phyloP scores from a whole-genome alignment of 306 rosid species.

The Malus sieversii region DNA sequence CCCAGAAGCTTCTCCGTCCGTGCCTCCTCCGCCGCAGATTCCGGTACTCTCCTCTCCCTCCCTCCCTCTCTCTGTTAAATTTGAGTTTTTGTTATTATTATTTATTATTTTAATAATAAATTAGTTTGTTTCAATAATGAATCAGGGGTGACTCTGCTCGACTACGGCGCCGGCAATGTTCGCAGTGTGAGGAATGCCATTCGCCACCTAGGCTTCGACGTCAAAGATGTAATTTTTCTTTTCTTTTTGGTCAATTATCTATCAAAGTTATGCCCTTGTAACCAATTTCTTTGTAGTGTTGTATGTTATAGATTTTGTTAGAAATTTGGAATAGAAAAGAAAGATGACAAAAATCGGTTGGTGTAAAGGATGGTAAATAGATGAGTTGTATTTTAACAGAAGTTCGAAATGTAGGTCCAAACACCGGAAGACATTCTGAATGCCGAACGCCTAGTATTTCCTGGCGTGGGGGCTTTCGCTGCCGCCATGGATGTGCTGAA shows the following conservation, averaged over 20 bases:
- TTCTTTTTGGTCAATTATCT: background rate
- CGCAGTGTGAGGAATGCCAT: conserved; percentile 89
- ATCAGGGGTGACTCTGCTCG: conserved; percentile 80
- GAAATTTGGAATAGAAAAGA: background rate
- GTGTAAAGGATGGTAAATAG: background rate
- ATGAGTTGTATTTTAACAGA: background rate
- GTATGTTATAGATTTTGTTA: background rate
- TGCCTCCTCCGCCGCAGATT: conserved; percentile 53
- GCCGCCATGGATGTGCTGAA: conserved; percentile 84
- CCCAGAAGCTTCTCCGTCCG: conserved; percentile 50
- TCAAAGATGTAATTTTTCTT: conserved; percentile 58
- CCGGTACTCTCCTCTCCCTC: conserved; percentile 39
- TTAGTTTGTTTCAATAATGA: background rate
- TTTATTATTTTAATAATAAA: background rate
- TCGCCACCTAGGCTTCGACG: conserved; percentile 66
- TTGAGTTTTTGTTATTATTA: background rate
- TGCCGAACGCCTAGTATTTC: conserved; percentile 70
- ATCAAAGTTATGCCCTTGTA: background rate
- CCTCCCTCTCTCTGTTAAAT: background rate
- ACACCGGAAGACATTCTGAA: conserved; percentile 72
- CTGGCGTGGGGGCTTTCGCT: conserved; percentile 95
- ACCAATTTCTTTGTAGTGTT: background rate
- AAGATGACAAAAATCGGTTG: background rate
- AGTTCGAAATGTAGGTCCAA: conserved; percentile 51
- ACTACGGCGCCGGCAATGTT: conserved; percentile 93